These are phyloP conservation scores for Heliamphora pulchella DNA, from an alignment of 179 eudicot species.

Conservation along the genomic window DNA sequence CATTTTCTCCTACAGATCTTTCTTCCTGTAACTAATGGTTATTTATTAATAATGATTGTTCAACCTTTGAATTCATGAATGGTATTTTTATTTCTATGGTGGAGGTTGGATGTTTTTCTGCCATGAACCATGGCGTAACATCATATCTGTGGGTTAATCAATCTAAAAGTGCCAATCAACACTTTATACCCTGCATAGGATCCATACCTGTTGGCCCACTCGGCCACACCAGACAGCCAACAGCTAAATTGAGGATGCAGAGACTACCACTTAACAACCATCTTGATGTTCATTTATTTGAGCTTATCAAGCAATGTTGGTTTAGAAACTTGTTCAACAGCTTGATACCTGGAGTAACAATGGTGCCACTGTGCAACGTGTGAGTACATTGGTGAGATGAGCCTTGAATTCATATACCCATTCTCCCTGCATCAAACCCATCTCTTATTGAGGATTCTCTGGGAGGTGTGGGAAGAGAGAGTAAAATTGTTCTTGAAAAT, in stretches of 20 bases:
- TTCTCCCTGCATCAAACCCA: not conserved
- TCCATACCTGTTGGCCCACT: not conserved
- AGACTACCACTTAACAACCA: too few relatives aligned
- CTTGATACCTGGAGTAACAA: not conserved
- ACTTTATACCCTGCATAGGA: not conserved
- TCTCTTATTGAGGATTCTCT: not conserved
- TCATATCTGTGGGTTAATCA: not conserved
- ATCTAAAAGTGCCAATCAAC: not conserved
- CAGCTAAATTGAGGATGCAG: not conserved
- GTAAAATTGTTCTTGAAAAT: not conserved
- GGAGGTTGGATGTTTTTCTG: not conserved
- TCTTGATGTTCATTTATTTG: not conserved
- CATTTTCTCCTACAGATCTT: too few relatives aligned
- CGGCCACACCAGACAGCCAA: not conserved
- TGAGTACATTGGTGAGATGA: not conserved
- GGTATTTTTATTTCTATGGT: not conserved
- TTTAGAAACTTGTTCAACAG: not conserved
- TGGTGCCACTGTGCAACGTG: not conserved
- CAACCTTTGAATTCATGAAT: not conserved
- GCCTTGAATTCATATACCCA: not conserved
- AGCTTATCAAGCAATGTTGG: not conserved
- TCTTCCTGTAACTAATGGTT: too few relatives aligned
- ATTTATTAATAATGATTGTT: too few relatives aligned
- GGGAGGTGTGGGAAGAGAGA: not conserved
- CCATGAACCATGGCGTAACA: not conserved